These are phyloP conservation scores for Monascus ruber DNA, from an alignment of 2,329 filamentous ascomycete species.

Conservation along the genomic window DNA sequence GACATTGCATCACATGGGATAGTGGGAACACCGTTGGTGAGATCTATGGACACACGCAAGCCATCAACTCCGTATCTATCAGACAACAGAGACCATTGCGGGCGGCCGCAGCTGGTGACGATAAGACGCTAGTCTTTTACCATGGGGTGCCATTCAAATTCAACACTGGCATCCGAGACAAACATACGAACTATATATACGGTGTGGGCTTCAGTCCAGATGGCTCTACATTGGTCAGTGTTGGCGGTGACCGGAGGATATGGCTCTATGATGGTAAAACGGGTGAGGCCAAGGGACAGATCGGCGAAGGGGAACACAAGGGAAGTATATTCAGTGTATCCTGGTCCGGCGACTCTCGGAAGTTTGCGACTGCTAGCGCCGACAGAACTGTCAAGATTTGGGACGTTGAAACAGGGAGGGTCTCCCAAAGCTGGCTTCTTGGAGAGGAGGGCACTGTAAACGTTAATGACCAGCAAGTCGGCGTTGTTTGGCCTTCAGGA, in stretches of 20 bases:
- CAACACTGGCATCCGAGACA: slow-evolving; percentile 63
- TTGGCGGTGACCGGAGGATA: slow-evolving; percentile 84
- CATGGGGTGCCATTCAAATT: slow-evolving; percentile 95
- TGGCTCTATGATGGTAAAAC: slow-evolving; percentile 96
- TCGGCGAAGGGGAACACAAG: slow-evolving; percentile 65
- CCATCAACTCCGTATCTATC: slow-evolving; percentile 84
- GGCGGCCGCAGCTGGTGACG: slow-evolving; percentile 83
- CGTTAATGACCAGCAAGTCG: slow-evolving; percentile 80
- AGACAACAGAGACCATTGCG: slow-evolving; percentile 81
- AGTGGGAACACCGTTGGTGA: slow-evolving; percentile 94
- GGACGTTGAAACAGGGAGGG: slow-evolving; percentile 72
- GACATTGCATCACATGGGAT: slow-evolving; percentile 88
- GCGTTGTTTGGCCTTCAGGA: slow-evolving; percentile 77
- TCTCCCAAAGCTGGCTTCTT: slow-evolving; percentile 72
- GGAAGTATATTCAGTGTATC: slow-evolving; percentile 88
- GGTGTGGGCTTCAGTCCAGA: slow-evolving; percentile 84
- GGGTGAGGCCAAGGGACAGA: slow-evolving; percentile 64
- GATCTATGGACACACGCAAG: slow-evolving; percentile 79
- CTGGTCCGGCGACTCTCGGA: slow-evolving; percentile 78
- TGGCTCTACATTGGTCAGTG: slow-evolving; percentile 68
- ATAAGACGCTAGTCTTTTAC: slow-evolving; percentile 81
- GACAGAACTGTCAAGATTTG: slow-evolving; percentile 93
- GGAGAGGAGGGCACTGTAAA: slow-evolving; percentile 61
- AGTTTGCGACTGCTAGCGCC: slow-evolving; percentile 80
- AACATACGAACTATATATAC: slow-evolving; percentile 83